Conservation (phyloP, 139 green algal species). For the Pleodorina starrii region DNA sequence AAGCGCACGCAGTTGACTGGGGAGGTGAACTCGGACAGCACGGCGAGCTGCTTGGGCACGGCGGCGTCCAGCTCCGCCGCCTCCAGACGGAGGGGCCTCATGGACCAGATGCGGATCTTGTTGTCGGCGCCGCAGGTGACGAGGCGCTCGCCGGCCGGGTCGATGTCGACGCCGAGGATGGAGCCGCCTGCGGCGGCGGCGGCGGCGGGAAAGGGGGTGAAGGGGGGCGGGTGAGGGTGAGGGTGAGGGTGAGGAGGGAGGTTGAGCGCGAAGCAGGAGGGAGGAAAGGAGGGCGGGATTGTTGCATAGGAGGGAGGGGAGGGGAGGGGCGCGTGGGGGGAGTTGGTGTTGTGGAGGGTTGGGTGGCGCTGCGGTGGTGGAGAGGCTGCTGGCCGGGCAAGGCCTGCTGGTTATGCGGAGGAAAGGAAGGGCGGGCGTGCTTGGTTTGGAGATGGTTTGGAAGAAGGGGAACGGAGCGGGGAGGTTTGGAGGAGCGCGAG, state of each 20-base stretch:
- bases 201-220: not conserved
- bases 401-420: no score
- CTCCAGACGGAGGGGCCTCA: constrained; percentile 73
- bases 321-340: no score
- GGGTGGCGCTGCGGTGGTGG: no score
- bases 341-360: no score
- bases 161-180: constrained; percentile 83
- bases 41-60: constrained; percentile 81
- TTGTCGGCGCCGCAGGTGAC: constrained; percentile 82
- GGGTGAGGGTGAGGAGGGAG: not conserved
- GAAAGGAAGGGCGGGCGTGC: no score
- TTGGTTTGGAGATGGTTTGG: no score
- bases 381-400: no score
- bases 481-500: no score
- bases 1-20: constrained; percentile 91
- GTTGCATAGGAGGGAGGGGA: no score
- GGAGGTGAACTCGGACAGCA: constrained; percentile 79
- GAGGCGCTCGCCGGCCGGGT: constrained; percentile 73
- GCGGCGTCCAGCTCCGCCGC: constrained; percentile 65
- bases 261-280: no score
- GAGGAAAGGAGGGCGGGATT: no score
- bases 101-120: constrained; percentile 83
- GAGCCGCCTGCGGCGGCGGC: constrained; percentile 18
- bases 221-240: constrained; percentile 13
- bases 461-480: no score